Percentiles rank a stretch among this genome's conserved stretches.
Evolutionary conservation across 306 rosid genomes (phyloP).

Genomic region (Pterocarpus macrocarpus): DNA sequence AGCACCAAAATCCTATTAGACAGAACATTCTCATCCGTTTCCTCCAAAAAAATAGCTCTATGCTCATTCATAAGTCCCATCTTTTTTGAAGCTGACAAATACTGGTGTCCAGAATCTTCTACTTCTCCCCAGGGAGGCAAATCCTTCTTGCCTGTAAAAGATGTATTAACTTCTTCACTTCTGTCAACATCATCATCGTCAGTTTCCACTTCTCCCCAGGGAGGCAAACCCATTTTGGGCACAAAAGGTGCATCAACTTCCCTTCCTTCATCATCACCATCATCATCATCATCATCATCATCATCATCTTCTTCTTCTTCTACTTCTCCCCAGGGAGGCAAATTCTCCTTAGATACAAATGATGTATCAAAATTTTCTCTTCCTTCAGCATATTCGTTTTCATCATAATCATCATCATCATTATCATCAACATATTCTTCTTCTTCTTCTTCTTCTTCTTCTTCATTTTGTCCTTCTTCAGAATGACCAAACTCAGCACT

Average conservation of each 20-base stretch:
- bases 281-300: conserved; percentile 29
- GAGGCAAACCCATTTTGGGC: conserved; percentile 51
- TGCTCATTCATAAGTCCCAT: conserved; percentile 45
- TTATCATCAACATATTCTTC: conserved; percentile 43
- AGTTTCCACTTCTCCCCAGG: conserved; percentile 61
- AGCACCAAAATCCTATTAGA: conserved; percentile 81
- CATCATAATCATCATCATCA: conserved; percentile 45
- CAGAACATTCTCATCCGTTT: conserved; percentile 65
- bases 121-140: conserved; percentile 70
- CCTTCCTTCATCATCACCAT: conserved; percentile 38
- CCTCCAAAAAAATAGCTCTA: conserved; percentile 67
- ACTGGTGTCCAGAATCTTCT: conserved; percentile 31
- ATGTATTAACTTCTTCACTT: conserved; percentile 42
- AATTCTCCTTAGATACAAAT: conserved; percentile 46
- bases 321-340: conserved; percentile 60
- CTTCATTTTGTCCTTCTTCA: conserved; percentile 43
- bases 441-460: conserved; percentile 36
- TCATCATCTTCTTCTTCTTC: conserved; percentile 34
- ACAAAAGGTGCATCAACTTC: conserved; percentile 43
- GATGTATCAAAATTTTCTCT: conserved; percentile 44
- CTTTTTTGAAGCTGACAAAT: conserved; percentile 45
- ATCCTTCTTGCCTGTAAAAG: conserved; percentile 45
- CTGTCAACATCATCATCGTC: conserved; percentile 42
- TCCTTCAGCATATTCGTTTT: conserved; percentile 26
- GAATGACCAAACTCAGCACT: conserved; percentile 42